A percentile compares a stretch with the other conserved stretches of the same genome.
Conservation (phyloP, 164 flowering plant species). For the Echeveria elegans region DNA sequence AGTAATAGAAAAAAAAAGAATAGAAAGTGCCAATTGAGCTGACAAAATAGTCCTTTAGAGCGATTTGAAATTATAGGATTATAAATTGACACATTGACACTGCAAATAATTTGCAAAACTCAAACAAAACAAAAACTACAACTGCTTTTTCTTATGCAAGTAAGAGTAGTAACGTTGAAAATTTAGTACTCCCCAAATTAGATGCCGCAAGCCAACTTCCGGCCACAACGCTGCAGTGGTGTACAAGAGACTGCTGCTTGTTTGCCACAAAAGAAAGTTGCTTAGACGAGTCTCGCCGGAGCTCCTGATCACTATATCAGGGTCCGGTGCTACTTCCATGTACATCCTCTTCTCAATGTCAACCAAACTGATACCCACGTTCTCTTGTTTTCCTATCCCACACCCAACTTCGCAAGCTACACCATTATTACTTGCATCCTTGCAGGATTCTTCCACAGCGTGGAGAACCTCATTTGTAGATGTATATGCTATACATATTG, state of each 20-base stretch:
- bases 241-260: constrained; percentile 32
- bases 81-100: neutral
- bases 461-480: constrained; percentile 9
- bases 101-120: neutral
- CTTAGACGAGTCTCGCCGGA: constrained; percentile 34
- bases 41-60: neutral
- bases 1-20: neutral
- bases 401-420: neutral
- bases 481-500: neutral
- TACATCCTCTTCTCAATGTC: neutral
- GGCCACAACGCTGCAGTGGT: constrained; percentile 66
- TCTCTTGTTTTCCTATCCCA: neutral
- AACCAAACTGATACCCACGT: constrained; percentile 2
- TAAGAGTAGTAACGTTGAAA: constrained; percentile 34
- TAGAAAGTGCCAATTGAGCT: too few species aligned
- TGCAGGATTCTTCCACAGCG: neutral
- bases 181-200: constrained; percentile 53
- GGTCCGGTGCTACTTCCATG: constrained; percentile 57
- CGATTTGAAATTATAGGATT: too few species aligned
- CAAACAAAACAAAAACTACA: neutral
- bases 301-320: constrained; percentile 54
- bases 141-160: neutral
- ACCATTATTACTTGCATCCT: neutral
- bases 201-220: constrained; percentile 51
- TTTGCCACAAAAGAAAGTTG: neutral